Evolutionary conservation across 306 rosid species (phyloP), one percentile per base, ranked within the genome.

Genomic region (Vigna radiata): DNA sequence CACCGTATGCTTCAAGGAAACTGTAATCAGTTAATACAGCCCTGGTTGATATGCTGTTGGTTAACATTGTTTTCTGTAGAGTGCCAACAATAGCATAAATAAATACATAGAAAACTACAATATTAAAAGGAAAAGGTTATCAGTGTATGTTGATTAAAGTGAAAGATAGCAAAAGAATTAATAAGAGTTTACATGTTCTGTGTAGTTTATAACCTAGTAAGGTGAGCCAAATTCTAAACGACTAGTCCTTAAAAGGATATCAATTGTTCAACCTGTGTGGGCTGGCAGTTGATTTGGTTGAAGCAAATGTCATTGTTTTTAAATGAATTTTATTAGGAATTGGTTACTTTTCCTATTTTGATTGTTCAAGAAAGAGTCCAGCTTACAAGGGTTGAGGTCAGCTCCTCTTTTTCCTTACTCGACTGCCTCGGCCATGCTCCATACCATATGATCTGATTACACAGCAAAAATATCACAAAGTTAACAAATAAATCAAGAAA

Each of bases 371-470:
- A 6, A 67, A n/a, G 41, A 16, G 21, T 49, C 41, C 29, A 79
- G 83, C 97, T 88, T 88, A 92, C 97, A 65, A 92, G 91, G 68
- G 75, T 80, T 81, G 76, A 72, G 23, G 80, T 81, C 65, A 91
- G 58, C 9, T 79, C 78, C 62, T 87, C 89, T 49, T 88, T 88
- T 86, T 89, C 86, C 62, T 87, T 77, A 27, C 64, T 77, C 12
- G 91, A 83, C 55, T 43, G 85, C 77, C 88, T 93, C 80, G 80
- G 81, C 98, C 98, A 93, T 69, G 88, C 87, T 81, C 95, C 98
- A 80, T 85, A 89, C 98, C 98, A 93, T 84, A 93, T 84, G 84
- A 93, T 88, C 98, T 93, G 93, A 79, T 83, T 11, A 78, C 21
- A 70, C 7, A 6, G 13, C 37, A 79, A 31, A 61, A 19, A 56